Evolutionary conservation across 2,329 filamentous ascomycete genomes (phyloP), one percentile per base, ranked within the genome.

Genomic region (Xylariaceae sp.): DNA sequence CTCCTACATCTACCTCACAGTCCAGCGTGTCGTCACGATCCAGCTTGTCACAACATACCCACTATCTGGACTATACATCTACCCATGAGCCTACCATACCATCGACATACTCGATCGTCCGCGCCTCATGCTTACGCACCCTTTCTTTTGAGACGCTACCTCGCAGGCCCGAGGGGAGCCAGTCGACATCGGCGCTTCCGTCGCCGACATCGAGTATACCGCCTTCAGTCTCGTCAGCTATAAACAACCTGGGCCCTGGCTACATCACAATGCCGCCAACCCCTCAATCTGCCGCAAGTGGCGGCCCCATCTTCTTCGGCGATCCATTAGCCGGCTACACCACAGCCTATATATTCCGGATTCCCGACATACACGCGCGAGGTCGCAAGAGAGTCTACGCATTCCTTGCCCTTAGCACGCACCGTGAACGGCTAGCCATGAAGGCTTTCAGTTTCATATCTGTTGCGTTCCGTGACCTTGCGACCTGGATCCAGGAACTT

Each of bases 341-440:
- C 0, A 86, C 82, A 0, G 82, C 82, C 12, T 85, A 83, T 63
- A 82, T 85, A 52, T 86, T 86, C 58, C 81, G 82, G 21, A 82
- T 86, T 34, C 78, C 82, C 6, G 82, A 86, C 58, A 71, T 83
- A 27, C 81, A 83, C 52, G 82, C 82, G 12, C 78, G 82, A 11
- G 82, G 82, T 4, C 79, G 83, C 54, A 82, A 83, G 63, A 76
- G 82, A n/a, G 78, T 85, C 11, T 86, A 86, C 57, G 82, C 82
- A 10, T 80, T 86, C 48, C 64, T 86, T 47, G 80, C 81, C 2
- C 73, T 85, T 37, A 82, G 75, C 61, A 84, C 80, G 10, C 79
- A 85, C 62, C 77, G 78, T 41, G 81, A 85, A 63, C 74, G 79
- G 12, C 66, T 80, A 12, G 80, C 80, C 36, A 83, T 86, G 76